A percentile compares a stretch with the other conserved stretches of the same genome.
Evolutionary conservation across 2,329 filamentous ascomycete genomes (phyloP).

Genomic region (Trichocomaceae sp.): DNA sequence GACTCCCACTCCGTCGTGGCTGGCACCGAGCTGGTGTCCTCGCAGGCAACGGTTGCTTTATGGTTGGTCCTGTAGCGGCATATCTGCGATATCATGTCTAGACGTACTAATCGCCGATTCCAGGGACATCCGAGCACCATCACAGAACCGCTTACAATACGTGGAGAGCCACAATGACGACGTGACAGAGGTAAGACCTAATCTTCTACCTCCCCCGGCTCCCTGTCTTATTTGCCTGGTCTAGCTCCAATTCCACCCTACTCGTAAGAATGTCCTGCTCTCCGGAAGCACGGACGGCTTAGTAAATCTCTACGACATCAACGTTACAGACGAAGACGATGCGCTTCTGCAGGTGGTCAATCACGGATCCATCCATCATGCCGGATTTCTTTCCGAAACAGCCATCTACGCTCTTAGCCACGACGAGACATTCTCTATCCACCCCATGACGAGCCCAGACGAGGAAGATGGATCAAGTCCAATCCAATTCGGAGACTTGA

Average conservation of each 20-base stretch:
- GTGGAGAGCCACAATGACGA: slow-evolving; percentile 51
- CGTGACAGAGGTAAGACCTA: slow-evolving; percentile 47
- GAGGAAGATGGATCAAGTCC: slow-evolving; percentile 35
- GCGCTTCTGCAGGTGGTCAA: slow-evolving; percentile 58
- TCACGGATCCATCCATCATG: slow-evolving; percentile 56
- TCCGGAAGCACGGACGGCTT: slow-evolving; percentile 59
- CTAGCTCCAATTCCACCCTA: slow-evolving; percentile 48
- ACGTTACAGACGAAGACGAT: slow-evolving; percentile 54
- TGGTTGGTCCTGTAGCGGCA: slow-evolving; percentile 31
- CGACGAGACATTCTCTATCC: slow-evolving; percentile 55
- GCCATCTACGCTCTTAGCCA: slow-evolving; percentile 55
- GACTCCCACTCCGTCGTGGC: slow-evolving; percentile 46
- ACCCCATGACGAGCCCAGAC: slow-evolving; percentile 47
- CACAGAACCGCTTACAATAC: slow-evolving; percentile 32
- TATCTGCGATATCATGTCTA: background rate
- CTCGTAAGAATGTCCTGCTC: slow-evolving; percentile 47
- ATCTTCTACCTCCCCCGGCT: background rate
- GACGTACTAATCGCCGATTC: slow-evolving; percentile 19
- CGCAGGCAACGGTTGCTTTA: slow-evolving; percentile 37
- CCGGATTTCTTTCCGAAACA: slow-evolving; percentile 50
- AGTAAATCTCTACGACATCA: slow-evolving; percentile 56
- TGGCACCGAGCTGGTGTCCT: slow-evolving; percentile 48
- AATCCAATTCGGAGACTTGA: slow-evolving; percentile 50
- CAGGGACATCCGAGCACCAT: slow-evolving; percentile 40
- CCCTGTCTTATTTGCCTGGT: slow-evolving; percentile 4